Base-by-base conservation (phyloP, 164 flowering plant genomes). In the Umbilicus rupestris region DNA sequence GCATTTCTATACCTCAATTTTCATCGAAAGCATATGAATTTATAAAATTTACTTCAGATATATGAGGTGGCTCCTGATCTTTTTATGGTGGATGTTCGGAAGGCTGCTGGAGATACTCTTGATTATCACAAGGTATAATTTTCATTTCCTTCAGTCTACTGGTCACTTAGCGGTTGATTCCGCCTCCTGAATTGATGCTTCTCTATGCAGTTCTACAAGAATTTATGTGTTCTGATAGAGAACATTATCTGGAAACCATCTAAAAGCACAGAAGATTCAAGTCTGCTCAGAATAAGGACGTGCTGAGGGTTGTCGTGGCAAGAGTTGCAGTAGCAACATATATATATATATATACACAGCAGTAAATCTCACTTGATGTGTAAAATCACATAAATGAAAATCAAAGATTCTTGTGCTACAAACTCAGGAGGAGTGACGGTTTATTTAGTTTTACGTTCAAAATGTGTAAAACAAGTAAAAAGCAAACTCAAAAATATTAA, bases 1-100 rank as follows among this genome's bases (percentile, higher is more conserved):
- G 26, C 45, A 35, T 63, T 39, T 68, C 49, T 11, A n/a, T 7
- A 31, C 41, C 66, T 39, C 7, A 15, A 41, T 68, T n/a, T 46
- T 52, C 11, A 63, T 66, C 9, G 14, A 28, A 55, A 28, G 33
- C 4, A 15, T 14, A n/a, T 30, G 11, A 11, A 7, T 39, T 50
- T 9, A 10, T 52, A 44, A 16, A 12, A 39, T 71, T 52, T 3
- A 30, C 37, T 47, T 24, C 65, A 91, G 99, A 83, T 91, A 70
- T 94, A 33, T 77, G 97, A 94, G 78, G 95, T 94, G 72, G 99
- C 99, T 14, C 85, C 93, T 10, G 81, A 90, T 19, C 93, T 94
- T 70, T 94, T 88, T 77, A 94, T 91, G 99, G 92, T 91, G 58
- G 97, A 94, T 71, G 97, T 88, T 68, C 81, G 99, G 31, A 94